Conservation (phyloP, 768 basidiomycete genomes). For the Sporobolomyces roseus region DNA sequence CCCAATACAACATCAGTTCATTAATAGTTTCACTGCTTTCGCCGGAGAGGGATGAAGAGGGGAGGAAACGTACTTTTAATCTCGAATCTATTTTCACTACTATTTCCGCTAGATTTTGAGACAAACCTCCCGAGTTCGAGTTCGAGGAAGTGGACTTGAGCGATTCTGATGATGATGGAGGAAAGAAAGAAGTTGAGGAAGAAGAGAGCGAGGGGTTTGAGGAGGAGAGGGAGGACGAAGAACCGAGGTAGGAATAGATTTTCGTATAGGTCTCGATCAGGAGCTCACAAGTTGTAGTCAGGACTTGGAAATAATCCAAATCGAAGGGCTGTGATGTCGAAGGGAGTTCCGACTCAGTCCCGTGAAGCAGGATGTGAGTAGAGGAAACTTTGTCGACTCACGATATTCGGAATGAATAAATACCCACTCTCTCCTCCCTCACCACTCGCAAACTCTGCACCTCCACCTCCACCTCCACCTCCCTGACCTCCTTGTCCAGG, state of each 20-base stretch:
- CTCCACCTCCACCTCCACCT: background rate
- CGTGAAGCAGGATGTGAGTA: too few species aligned
- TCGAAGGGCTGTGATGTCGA: constrained; percentile 75
- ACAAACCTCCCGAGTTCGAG: too few species aligned
- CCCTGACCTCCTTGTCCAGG: too few species aligned
- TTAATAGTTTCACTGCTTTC: background rate
- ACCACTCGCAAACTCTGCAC: constrained; percentile 1
- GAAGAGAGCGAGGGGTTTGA: too few species aligned
- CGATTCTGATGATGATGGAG: too few species aligned
- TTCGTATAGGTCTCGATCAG: constrained; percentile 86
- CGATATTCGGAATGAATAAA: constrained; percentile 12
- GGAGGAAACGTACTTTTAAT: constrained; percentile 65
- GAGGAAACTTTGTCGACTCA: background rate
- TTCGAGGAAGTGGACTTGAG: too few species aligned
- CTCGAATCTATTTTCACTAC: constrained; percentile 75
- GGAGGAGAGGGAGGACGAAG: too few species aligned
- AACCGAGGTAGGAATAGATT: constrained; percentile 75
- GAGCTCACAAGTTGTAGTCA: constrained; percentile 81
- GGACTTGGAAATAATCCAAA: constrained; percentile 81
- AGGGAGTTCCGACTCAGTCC: too few species aligned
- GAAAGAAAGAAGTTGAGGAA: too few species aligned
- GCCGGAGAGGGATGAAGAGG: background rate
- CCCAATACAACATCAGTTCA: too few species aligned
- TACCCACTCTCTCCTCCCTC: background rate
- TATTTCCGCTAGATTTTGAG: constrained; percentile 57